Evolutionary conservation across 2,329 filamentous ascomycete genomes (phyloP).

Genomic region (Aphanoascus verrucosus): DNA sequence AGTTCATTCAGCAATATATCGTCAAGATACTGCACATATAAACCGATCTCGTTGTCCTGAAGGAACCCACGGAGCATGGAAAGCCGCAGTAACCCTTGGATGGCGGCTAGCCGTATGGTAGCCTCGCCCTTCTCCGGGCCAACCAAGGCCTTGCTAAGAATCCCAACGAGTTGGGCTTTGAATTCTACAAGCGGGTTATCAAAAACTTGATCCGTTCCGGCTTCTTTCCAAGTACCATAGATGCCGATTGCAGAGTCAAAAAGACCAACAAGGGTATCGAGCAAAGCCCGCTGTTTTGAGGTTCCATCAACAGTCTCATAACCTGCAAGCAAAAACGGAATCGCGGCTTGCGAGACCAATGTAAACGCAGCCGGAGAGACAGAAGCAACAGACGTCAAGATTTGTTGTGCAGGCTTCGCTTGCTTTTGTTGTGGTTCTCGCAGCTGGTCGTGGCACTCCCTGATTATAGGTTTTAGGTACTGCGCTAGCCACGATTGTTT

Average conservation of each 20-base stretch:
- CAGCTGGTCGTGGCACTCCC: conserved; percentile 58
- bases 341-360: conserved; percentile 44
- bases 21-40: conserved; percentile 48
- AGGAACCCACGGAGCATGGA: conserved; percentile 39
- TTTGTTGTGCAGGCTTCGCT: conserved; percentile 53
- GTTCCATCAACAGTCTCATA: conserved; percentile 53
- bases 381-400: conserved; percentile 47
- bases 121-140: conserved; percentile 42
- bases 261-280: conserved; percentile 51
- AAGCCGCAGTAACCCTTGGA: conserved; percentile 39
- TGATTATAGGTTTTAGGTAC: conserved; percentile 51
- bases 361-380: conserved; percentile 47
- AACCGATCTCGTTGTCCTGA: conserved; percentile 42
- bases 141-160: conserved; percentile 47
- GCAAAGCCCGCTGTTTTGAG: conserved; percentile 50
- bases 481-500: conserved; percentile 38
- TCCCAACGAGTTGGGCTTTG: conserved; percentile 42
- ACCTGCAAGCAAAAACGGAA: conserved; percentile 49
- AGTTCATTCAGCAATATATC: conserved; percentile 51
- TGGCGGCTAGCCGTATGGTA: conserved; percentile 40
- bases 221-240: conserved; percentile 47
- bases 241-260: conserved; percentile 48
- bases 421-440: conserved; percentile 60
- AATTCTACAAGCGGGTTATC: conserved; percentile 39
- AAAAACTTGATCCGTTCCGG: conserved; percentile 22